These are phyloP conservation scores for Pseudomassariella vexata DNA, from an alignment of 2,329 filamentous ascomycete genomes.

Conservation along the genomic window DNA sequence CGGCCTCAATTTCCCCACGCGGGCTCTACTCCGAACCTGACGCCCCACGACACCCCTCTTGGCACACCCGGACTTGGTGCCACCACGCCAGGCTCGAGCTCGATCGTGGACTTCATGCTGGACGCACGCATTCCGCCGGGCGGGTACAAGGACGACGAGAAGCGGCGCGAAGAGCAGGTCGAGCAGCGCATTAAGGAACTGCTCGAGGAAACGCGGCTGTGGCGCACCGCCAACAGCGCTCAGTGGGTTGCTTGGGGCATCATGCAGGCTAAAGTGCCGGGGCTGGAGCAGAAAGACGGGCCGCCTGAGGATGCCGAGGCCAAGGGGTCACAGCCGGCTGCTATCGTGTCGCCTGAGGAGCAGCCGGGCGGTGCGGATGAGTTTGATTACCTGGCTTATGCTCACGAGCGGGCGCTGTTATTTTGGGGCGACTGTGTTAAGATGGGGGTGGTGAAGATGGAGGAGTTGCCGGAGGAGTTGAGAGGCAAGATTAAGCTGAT, in stretches of 20 bases:
- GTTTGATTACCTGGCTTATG: slow-evolving; percentile 90
- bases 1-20: slow-evolving; percentile 58
- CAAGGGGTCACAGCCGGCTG: slow-evolving; percentile 9
- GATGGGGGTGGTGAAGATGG: slow-evolving; percentile 66
- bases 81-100: slow-evolving; percentile 33
- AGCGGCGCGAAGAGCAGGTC: slow-evolving; percentile 53
- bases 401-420: slow-evolving; percentile 84
- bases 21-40: slow-evolving; percentile 44
- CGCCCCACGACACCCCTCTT: slow-evolving; percentile 35
- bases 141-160: slow-evolving; percentile 56
- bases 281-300: slow-evolving; percentile 45
- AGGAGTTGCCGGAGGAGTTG: slow-evolving; percentile 71
- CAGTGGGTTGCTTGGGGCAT: slow-evolving; percentile 96
- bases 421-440: slow-evolving; percentile 88
- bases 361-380: slow-evolving; percentile 52
- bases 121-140: slow-evolving; percentile 60
- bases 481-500: slow-evolving; percentile 62
- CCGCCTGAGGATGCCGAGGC: slow-evolving; percentile 26
- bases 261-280: slow-evolving; percentile 84
- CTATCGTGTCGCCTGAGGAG: slow-evolving; percentile 18
- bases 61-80: slow-evolving; percentile 30
- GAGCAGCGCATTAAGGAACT: slow-evolving; percentile 67
- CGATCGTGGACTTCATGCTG: slow-evolving; percentile 70
- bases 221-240: slow-evolving; percentile 82
- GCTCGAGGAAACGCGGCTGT: slow-evolving; percentile 73